Percentiles rank a stretch among this genome's conserved stretches.
Conservation (phyloP, 441 rosid species). For the Gossypium lobatum region DNA sequence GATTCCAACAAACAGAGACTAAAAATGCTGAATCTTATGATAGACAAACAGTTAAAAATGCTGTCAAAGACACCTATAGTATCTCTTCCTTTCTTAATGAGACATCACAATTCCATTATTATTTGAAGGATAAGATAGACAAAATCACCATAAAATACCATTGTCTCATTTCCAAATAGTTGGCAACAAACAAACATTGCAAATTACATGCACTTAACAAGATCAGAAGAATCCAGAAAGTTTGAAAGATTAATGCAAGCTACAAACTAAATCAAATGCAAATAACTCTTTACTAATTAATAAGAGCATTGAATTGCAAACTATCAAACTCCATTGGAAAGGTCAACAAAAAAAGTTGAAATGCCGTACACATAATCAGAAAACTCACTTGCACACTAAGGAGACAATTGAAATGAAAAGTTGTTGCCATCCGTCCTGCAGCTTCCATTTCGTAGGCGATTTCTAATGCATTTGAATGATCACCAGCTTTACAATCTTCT, state of each 20-base stretch:
- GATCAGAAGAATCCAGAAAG: not conserved
- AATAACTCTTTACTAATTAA: not conserved
- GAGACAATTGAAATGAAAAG: slow-evolving; percentile 92
- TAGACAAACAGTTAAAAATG: not conserved
- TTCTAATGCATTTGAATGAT: slow-evolving; percentile 94
- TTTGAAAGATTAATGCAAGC: not conserved
- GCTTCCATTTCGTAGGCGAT: slow-evolving; percentile 95
- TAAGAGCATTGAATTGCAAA: slow-evolving; percentile 3
- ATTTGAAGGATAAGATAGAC: not conserved
- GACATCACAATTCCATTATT: not conserved
- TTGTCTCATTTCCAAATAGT: not conserved
- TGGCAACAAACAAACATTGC: not conserved
- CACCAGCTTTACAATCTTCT: slow-evolving; percentile 90
- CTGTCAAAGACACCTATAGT: not conserved
- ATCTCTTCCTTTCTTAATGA: slow-evolving; percentile 5
- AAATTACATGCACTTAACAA: slow-evolving; percentile 8
- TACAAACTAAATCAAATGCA: slow-evolving; percentile 1
- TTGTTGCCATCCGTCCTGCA: slow-evolving; percentile 87
- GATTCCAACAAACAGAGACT: not conserved
- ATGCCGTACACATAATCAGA: slow-evolving; percentile 3
- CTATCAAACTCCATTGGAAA: not conserved
- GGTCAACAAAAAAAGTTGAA: not conserved
- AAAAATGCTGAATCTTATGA: not conserved
- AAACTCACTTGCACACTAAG: slow-evolving; percentile 83
- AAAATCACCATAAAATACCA: not conserved